phyloP scores from a whole-genome alignment of 257 asterid species.

The Phtheirospermum japonicum region DNA sequence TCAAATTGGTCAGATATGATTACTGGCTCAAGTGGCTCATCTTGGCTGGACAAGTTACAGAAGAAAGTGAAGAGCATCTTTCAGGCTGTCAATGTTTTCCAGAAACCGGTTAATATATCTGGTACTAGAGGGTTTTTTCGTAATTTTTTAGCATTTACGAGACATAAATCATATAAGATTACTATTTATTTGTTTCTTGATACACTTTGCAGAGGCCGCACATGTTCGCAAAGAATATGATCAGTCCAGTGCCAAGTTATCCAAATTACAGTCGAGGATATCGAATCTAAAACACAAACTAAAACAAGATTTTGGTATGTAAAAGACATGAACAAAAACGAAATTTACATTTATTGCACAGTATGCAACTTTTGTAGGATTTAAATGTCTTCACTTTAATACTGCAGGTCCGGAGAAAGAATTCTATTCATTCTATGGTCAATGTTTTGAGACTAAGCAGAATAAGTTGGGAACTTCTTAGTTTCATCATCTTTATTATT shows the following conservation, averaged over 20 bases:
- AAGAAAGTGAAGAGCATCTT: slow-evolving; percentile 58
- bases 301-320: slow-evolving; percentile 86
- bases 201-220: slow-evolving; percentile 67
- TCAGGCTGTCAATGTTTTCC: slow-evolving; percentile 72
- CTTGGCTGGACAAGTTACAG: slow-evolving; percentile 94
- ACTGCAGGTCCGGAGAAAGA: slow-evolving; percentile 91
- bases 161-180: slow-evolving; percentile 26
- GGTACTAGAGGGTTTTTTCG: slow-evolving; percentile 48
- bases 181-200: slow-evolving; percentile 25
- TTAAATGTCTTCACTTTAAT: slow-evolving; percentile 30
- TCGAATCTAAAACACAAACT: slow-evolving; percentile 80
- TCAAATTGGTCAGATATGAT: slow-evolving; percentile 45
- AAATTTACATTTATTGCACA: background rate
- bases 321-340: slow-evolving; percentile 16
- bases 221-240: slow-evolving; percentile 82
- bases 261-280: slow-evolving; percentile 87
- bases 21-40: slow-evolving; percentile 48
- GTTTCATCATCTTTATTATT: slow-evolving; percentile 23
- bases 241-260: slow-evolving; percentile 71
- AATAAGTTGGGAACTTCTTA: slow-evolving; percentile 58
- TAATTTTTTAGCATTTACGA: slow-evolving; percentile 11
- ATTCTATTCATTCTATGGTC: slow-evolving; percentile 88
- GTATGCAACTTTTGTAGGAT: slow-evolving; percentile 17
- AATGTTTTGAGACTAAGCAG: slow-evolving; percentile 87
- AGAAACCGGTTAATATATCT: slow-evolving; percentile 77